Percentiles rank a stretch among this genome's conserved stretches.
Conservation (phyloP, 805 yeast genomes). For the Sugiyamaella americana region DNA sequence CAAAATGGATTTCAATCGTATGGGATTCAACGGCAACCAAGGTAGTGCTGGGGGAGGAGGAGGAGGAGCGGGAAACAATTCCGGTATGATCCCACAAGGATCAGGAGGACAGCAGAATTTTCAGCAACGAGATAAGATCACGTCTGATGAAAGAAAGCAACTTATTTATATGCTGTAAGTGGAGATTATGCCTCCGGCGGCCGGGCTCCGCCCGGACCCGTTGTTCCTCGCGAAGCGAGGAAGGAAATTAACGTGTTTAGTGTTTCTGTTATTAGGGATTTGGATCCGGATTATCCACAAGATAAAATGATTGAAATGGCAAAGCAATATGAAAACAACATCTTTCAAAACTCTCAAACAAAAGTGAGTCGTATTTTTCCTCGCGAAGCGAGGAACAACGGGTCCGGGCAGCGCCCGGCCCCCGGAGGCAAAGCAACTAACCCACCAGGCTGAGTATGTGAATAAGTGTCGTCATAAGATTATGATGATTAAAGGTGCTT, state of each 20-base stretch:
- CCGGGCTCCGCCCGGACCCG: background rate
- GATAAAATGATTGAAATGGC: conserved; percentile 30
- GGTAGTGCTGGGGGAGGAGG: background rate
- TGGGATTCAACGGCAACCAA: conserved; percentile 1
- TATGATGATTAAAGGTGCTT: conserved; percentile 1
- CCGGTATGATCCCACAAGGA: background rate
- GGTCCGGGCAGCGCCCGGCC: background rate
- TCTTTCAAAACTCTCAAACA: conserved; percentile 26
- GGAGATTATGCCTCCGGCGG: background rate
- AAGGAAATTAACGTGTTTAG: conserved; percentile 8
- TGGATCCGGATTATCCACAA: conserved; percentile 25
- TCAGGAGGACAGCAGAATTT: background rate
- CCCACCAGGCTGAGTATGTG: conserved; percentile 20
- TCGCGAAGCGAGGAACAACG: background rate
- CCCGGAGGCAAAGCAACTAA: conserved; percentile 1
- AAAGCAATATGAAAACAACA: conserved; percentile 28
- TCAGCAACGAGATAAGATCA: conserved; percentile 6
- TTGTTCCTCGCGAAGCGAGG: background rate
- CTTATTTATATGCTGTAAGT: conserved; percentile 24
- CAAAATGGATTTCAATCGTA: conserved; percentile 1
- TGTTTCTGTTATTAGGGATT: conserved; percentile 22
- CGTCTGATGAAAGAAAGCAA: conserved; percentile 25
- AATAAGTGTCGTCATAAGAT: conserved; percentile 23
- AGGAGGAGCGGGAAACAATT: background rate
- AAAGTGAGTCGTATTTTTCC: conserved; percentile 22